These are phyloP conservation scores for Aspergillus candidus DNA, from an alignment of 2,329 filamentous ascomycete species.

Conservation along the genomic window DNA sequence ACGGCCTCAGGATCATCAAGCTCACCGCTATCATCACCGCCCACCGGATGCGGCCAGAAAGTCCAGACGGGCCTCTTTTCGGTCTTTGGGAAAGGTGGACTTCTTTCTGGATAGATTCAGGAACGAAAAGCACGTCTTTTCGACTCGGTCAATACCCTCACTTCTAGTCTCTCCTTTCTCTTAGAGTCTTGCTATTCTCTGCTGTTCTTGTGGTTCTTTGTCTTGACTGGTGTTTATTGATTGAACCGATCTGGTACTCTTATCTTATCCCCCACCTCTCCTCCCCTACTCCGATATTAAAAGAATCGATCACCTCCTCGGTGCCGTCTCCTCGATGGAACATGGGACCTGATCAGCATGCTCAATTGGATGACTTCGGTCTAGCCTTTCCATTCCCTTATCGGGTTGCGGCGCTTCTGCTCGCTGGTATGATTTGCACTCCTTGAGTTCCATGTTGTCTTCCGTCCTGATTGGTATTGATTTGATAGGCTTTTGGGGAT, in stretches of 20 bases:
- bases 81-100: too few relatives aligned
- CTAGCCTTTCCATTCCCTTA: constrained; percentile 82
- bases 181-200: constrained; percentile 6
- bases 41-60: too few relatives aligned
- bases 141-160: constrained; percentile 18
- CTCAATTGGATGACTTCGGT: constrained; percentile 72
- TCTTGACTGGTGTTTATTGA: constrained; percentile 1
- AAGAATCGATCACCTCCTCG: constrained; percentile 1
- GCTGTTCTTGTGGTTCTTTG: constrained; percentile 8
- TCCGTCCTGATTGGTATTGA: constrained; percentile 6
- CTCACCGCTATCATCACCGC: too few relatives aligned
- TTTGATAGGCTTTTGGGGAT: constrained; percentile 78
- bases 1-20: too few relatives aligned
- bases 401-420: constrained; percentile 76
- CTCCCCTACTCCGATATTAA: constrained; percentile 10
- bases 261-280: constrained; percentile 6
- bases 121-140: constrained; percentile 3
- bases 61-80: too few relatives aligned
- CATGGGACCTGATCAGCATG: constrained; percentile 38
- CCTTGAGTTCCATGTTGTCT: neutral
- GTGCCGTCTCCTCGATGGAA: constrained; percentile 29
- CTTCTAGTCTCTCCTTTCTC: constrained; percentile 29
- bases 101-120: too few relatives aligned
- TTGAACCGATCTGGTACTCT: neutral
- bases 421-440: constrained; percentile 58